Conservation (phyloP, 1,284 basidiomycete species). For the Moniliophthora roreri region DNA sequence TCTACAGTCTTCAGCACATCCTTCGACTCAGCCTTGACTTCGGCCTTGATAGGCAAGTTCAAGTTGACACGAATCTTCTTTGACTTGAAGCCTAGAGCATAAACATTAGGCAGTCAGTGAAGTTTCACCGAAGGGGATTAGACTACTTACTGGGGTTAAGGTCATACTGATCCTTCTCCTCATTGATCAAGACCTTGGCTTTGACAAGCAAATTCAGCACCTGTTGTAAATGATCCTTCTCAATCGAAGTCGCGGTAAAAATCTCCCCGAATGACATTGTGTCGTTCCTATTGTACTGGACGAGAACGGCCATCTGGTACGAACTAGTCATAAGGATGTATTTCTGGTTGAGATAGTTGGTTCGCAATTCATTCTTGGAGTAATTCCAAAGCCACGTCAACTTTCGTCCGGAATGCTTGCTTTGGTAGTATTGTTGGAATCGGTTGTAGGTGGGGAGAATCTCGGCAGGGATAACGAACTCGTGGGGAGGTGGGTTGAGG, state of each 20-base stretch:
- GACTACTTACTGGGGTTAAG: constrained; percentile 80
- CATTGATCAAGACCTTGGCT: constrained; percentile 85
- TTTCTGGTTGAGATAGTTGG: constrained; percentile 91
- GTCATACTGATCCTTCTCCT: constrained; percentile 87
- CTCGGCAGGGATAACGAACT: constrained; percentile 89
- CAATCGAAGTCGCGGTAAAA: constrained; percentile 79
- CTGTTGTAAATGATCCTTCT: constrained; percentile 82
- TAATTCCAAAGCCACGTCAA: constrained; percentile 98
- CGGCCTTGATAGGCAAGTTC: constrained; percentile 93
- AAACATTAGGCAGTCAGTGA: neutral
- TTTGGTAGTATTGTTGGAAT: constrained; percentile 93
- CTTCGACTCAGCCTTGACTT: constrained; percentile 88
- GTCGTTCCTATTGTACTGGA: constrained; percentile 94
- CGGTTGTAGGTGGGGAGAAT: constrained; percentile 87
- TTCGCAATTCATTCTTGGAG: constrained; percentile 93
- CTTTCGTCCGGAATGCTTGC: constrained; percentile 93
- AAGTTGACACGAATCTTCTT: constrained; percentile 97
- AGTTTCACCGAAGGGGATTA: neutral
- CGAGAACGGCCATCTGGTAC: constrained; percentile 93
- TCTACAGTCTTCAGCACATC: constrained; percentile 96
- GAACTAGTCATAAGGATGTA: constrained; percentile 95
- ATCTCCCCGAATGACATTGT: constrained; percentile 83
- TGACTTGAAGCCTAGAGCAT: constrained; percentile 82
- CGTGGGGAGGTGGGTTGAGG: constrained; percentile 78
- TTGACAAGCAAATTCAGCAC: constrained; percentile 86